Evolutionary conservation across 192 early-diverging fungal species (phyloP).

Genomic region (Backusella parvicylindrica): DNA sequence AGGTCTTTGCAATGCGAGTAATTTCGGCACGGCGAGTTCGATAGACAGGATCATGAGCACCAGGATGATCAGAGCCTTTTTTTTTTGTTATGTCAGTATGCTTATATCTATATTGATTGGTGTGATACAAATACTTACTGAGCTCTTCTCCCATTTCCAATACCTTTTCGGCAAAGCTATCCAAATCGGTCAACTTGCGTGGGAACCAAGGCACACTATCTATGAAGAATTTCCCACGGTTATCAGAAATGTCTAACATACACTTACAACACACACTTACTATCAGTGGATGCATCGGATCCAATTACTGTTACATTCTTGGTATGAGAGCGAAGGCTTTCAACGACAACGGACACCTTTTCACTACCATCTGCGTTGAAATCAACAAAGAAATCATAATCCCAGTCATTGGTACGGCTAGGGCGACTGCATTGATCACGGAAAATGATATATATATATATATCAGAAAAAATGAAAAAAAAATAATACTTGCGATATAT

Average conservation of each 20-base stretch:
- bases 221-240: conserved; percentile 3
- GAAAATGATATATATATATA: background rate
- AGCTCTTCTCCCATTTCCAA: conserved; percentile 90
- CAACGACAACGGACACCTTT: conserved; percentile 58
- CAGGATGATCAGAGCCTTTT: conserved; percentile 86
- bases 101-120: background rate
- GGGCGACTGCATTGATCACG: conserved; percentile 58
- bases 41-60: conserved; percentile 84
- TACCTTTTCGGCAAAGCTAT: conserved; percentile 89
- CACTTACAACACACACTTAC: conserved; percentile 14
- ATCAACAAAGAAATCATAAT: conserved; percentile 96
- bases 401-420: conserved; percentile 67
- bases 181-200: conserved; percentile 86
- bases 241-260: background rate
- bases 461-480: background rate
- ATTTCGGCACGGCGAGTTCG: conserved; percentile 81
- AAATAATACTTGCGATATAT: background rate
- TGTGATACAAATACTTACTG: conserved; percentile 30
- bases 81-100: background rate
- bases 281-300: conserved; percentile 41
- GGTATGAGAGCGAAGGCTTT: conserved; percentile 61
- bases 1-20: conserved; percentile 77
- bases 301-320: conserved; percentile 68
- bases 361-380: conserved; percentile 64
- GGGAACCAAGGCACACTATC: conserved; percentile 88